phyloP scores from a whole-genome alignment of 371 early-diverging fungal species.

The Mucor mucedo region DNA sequence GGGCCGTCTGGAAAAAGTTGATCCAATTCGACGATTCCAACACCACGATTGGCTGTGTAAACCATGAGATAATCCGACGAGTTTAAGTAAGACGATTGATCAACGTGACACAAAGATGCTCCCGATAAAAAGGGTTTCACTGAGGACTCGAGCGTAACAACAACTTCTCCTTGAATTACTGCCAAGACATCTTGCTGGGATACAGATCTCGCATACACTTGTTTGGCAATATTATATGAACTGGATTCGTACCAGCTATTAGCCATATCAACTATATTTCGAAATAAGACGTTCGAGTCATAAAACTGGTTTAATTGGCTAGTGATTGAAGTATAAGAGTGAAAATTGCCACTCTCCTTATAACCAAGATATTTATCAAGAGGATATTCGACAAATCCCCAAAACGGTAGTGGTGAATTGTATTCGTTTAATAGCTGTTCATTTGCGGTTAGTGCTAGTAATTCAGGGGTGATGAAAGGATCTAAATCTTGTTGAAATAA shows the following conservation, averaged over 20 bases:
- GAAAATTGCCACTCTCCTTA: neutral
- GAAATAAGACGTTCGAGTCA: slow-evolving; percentile 35
- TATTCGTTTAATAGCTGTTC: slow-evolving; percentile 13
- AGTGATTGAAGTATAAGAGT: slow-evolving; percentile 25
- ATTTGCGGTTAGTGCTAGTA: slow-evolving; percentile 30
- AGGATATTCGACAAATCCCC: slow-evolving; percentile 55
- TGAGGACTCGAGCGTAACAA: slow-evolving; percentile 41
- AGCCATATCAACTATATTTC: slow-evolving; percentile 36
- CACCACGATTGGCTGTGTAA: slow-evolving; percentile 34
- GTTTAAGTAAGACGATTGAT: slow-evolving; percentile 27
- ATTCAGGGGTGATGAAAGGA: slow-evolving; percentile 34
- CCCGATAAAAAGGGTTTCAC: slow-evolving; percentile 42
- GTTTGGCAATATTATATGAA: slow-evolving; percentile 9
- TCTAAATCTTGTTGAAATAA: slow-evolving; percentile 18
- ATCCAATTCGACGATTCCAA: slow-evolving; percentile 17
- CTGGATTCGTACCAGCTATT: slow-evolving; percentile 39
- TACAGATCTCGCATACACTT: slow-evolving; percentile 28
- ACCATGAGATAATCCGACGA: slow-evolving; percentile 50
- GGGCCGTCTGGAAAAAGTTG: slow-evolving; percentile 36
- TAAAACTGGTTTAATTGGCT: slow-evolving; percentile 32
- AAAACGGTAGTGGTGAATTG: slow-evolving; percentile 35
- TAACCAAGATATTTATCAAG: slow-evolving; percentile 39
- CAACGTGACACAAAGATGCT: slow-evolving; percentile 50
- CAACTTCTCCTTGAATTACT: slow-evolving; percentile 14
- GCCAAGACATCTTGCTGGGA: slow-evolving; percentile 21